Percentiles rank a stretch among this genome's conserved stretches.
These are phyloP conservation scores for Ascochyta viciae-villosae DNA, from an alignment of 2,329 filamentous ascomycete genomes.

Conservation along the genomic window DNA sequence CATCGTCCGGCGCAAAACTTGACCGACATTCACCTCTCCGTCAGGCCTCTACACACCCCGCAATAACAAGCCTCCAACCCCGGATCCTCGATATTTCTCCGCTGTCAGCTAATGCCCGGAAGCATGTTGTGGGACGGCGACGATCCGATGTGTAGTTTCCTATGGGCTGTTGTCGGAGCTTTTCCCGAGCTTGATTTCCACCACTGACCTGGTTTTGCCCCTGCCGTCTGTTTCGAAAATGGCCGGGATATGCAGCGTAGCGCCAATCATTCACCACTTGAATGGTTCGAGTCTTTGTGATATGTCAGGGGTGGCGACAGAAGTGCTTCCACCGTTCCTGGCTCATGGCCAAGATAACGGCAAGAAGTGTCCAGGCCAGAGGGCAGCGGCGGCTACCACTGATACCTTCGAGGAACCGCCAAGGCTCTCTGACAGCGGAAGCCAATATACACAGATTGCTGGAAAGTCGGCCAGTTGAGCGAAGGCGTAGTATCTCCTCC, in stretches of 20 bases:
- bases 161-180: not conserved
- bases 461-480: slow-evolving; percentile 1
- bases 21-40: not conserved
- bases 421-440: not conserved
- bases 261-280: not conserved
- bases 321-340: not conserved
- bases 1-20: not conserved
- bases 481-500: slow-evolving; percentile 7
- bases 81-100: slow-evolving; percentile 8
- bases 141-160: not conserved
- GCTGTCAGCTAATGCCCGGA: not conserved
- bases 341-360: not conserved
- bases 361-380: not conserved
- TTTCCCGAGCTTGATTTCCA: slow-evolving; percentile 1
- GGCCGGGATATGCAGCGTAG: not conserved
- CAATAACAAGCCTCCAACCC: slow-evolving; percentile 6
- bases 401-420: not conserved
- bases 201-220: not conserved
- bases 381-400: not conserved
- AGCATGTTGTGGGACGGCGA: not conserved
- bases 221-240: not conserved
- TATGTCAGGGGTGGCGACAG: not conserved
- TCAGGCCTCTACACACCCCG: not conserved
- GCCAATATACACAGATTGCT: slow-evolving; percentile 5
- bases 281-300: not conserved